Conservation (phyloP, 2,329 filamentous ascomycete species). For the Calonectria naviculata region DNA sequence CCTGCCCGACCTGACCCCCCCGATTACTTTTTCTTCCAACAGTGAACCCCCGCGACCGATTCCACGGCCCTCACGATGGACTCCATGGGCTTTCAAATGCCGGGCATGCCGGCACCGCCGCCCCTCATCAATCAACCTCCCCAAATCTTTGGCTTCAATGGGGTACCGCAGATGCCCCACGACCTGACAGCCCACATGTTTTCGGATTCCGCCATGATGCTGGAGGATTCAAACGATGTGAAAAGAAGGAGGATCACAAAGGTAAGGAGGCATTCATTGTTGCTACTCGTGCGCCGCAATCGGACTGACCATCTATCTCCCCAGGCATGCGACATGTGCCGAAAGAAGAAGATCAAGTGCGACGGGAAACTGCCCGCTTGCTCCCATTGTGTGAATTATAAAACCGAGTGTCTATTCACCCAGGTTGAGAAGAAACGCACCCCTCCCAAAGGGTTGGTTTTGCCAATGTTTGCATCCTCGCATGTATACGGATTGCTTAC, state of each 20-base stretch:
- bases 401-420: constrained; percentile 97
- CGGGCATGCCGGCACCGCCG: constrained; percentile 66
- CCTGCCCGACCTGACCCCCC: background rate
- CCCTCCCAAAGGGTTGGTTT: constrained; percentile 89
- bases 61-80: constrained; percentile 46
- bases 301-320: constrained; percentile 26
- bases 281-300: background rate
- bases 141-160: constrained; percentile 78
- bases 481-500: constrained; percentile 30
- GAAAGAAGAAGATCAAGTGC: constrained; percentile 98
- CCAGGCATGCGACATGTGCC: constrained; percentile 94
- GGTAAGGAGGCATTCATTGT: constrained; percentile 61
- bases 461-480: background rate
- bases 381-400: constrained; percentile 97
- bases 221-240: constrained; percentile 80
- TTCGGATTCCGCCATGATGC: constrained; percentile 64
- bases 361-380: constrained; percentile 96
- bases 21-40: constrained; percentile 2
- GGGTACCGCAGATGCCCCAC: constrained; percentile 65
- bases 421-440: constrained; percentile 99
- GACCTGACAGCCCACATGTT: constrained; percentile 72
- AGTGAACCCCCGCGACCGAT: background rate
- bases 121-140: constrained; percentile 74
- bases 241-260: constrained; percentile 91
- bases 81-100: constrained; percentile 69